Evolutionary conservation across 768 basidiomycete genomes (phyloP).

Genomic region (Boletus speciosus): DNA sequence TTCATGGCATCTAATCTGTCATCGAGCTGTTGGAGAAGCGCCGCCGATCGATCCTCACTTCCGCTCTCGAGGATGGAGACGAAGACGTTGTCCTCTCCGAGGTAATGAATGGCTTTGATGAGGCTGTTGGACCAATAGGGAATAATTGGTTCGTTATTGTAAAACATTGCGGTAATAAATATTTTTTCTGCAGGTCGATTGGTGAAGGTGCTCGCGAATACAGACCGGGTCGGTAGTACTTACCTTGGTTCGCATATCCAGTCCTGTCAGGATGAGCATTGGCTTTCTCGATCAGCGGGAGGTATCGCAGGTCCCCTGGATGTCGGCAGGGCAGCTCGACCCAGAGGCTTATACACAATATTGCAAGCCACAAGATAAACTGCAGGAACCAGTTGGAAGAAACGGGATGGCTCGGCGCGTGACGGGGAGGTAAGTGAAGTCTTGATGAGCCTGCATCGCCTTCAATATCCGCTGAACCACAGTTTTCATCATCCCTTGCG

Average conservation of each 20-base stretch:
- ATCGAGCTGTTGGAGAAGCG: constrained; percentile 9
- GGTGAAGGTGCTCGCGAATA: background rate
- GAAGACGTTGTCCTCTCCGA: constrained; percentile 42
- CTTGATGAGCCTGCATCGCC: background rate
- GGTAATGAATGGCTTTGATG: constrained; percentile 33
- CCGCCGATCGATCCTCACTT: constrained; percentile 16
- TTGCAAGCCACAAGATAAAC: constrained; percentile 5
- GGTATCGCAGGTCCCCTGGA: constrained; percentile 12
- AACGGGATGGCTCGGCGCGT: background rate
- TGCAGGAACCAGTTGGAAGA: background rate
- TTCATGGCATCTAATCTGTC: constrained; percentile 7
- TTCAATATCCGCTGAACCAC: background rate
- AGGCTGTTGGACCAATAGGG: constrained; percentile 39
- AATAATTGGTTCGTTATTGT: constrained; percentile 36
- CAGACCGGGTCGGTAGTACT: background rate
- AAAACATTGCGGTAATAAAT: constrained; percentile 35
- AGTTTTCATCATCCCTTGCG: background rate
- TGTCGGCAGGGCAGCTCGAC: constrained; percentile 1
- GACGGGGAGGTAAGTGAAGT: background rate
- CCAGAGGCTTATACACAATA: constrained; percentile 1
- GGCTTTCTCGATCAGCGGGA: constrained; percentile 12
- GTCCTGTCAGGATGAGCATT: constrained; percentile 8
- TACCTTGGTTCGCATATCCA: constrained; percentile 18
- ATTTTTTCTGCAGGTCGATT: constrained; percentile 8
- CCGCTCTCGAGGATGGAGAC: constrained; percentile 42